Evolutionary conservation across 2,329 filamentous ascomycete species (phyloP), one percentile per base, ranked within the genome.

Genomic region (Didymella lethalis): DNA sequence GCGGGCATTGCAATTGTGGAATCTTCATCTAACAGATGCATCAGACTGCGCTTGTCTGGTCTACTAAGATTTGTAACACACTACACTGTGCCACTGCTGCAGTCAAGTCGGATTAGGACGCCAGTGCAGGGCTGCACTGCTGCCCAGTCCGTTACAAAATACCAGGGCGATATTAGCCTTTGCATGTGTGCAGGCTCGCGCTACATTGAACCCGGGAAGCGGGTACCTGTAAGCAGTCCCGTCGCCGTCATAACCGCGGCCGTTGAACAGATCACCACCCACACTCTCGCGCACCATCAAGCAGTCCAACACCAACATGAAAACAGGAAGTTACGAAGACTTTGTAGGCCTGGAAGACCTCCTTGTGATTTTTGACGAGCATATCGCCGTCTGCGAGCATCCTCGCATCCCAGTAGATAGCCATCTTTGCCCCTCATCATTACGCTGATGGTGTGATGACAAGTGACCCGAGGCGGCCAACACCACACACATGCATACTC

Each of bases 141-240:
- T 75, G 72, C 73, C 74, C 72, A 75, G 71, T 70, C 68, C 62
- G 66, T 64, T 64, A 29, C 48, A 64, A 57, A 54, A 41, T 61
- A 56, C 32, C 32, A 36, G n/a, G 14, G 32, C 61, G 20, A 63
- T 64, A 55, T 61, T 45, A 57, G 41, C 48, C 25, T 25, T 1
- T 36, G 32, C 32, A 36, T 36, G 14, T 14, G 32, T 14, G 32
- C 32, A 36, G 32, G 32, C 38, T 8, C 11, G 49, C 56, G 50
- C 50, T 51, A 56, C 44, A 23, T 23, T 23, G 3, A 59, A 57
- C 63, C 62, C 68, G 54, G 57, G 63, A 58, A 65, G 63, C 66
- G 65, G 68, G 66, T 69, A 70, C 61, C 49, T 58, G 40, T 62
- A 61, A 54, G 41, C 48, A 59, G 34, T 51, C 48, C 48, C 48